Evolutionary conservation across 805 yeast genomes (phyloP).

Genomic region (Yamadazyma laniorum): DNA sequence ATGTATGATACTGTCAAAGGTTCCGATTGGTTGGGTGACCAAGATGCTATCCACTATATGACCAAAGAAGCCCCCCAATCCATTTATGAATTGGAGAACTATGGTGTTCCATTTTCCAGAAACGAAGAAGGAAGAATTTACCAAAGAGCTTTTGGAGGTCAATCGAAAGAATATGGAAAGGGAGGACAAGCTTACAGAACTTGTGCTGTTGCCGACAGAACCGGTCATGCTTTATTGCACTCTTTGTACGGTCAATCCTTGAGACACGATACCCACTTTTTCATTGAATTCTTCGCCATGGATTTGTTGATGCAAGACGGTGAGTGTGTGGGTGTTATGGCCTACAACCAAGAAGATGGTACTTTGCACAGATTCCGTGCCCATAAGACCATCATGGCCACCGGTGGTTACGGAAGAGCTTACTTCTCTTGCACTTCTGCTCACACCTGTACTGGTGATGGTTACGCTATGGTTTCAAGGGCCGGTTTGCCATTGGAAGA

Average conservation of each 20-base stretch:
- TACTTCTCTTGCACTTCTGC: conserved; percentile 99
- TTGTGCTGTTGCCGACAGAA: conserved; percentile 99
- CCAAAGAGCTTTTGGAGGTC: conserved; percentile 99
- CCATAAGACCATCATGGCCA: conserved; percentile 93
- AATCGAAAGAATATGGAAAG: conserved; percentile 89
- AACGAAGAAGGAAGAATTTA: conserved; percentile 94
- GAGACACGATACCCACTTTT: conserved; percentile 95
- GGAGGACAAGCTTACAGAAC: conserved; percentile 99
- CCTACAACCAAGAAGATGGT: conserved; percentile 98
- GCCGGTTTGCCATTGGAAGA: conserved; percentile 98
- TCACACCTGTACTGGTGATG: conserved; percentile 99
- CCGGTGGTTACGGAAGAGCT: conserved; percentile 99
- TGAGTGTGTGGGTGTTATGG: conserved; percentile 93
- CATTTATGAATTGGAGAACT: conserved; percentile 94
- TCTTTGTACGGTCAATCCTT: conserved; percentile 94
- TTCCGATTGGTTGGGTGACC: conserved; percentile 99
- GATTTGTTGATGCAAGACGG: conserved; percentile 94
- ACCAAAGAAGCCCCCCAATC: conserved; percentile 96
- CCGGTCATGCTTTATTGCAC: conserved; percentile 96
- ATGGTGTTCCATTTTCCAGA: conserved; percentile 97
- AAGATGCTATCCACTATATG: conserved; percentile 98
- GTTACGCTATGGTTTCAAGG: conserved; percentile 96
- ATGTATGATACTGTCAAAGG: conserved; percentile 99
- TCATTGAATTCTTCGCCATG: conserved; percentile 94
- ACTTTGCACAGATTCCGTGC: conserved; percentile 97